Evolutionary conservation across 306 rosid genomes (phyloP), one percentile per base, ranked within the genome.

Genomic region (Pyrus bretschneideri): DNA sequence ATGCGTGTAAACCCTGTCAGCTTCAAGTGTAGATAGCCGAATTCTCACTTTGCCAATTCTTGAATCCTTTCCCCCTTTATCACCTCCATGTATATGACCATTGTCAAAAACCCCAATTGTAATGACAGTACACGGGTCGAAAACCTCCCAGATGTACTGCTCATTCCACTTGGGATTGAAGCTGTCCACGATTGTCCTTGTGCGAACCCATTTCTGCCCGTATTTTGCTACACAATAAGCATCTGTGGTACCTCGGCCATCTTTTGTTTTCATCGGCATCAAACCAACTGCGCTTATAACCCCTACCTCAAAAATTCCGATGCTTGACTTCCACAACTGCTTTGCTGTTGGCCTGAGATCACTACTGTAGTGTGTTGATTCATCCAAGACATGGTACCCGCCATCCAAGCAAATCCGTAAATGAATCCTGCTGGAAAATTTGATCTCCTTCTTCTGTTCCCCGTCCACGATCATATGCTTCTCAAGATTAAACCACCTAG

Each of bases 331-430:
- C 98, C 97, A 93, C 70, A 93, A 78, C 67, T 93, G 97, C 69
- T 86, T 91, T 22, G 97, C 98, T 3, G 97, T 93, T 63, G 98
- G 98, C 88, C 98, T 88, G 44, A 91, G 96, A 85, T 93, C 98
- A 54, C 98, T 93, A 30, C 96, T 90, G 55, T 89, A 88, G 84
- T 89, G 96, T 15, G 98, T 91, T 72, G 98, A 93, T 67, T 93
- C 98, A 79, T 93, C 98, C 84, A 91, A 79, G 78, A 93, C 98
- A 82, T 93, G 98, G 76, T 89, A 93, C 42, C 98, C 98, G 1
- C 98, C 98, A 80, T 93, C 98, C 87, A 93, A 86, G 58, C 91
- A 89, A n/a, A 90, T 65, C 89, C 97, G 84, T 54, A 91, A 78
- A 78, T 93, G 98, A 78, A 91, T 85, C 82, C 91, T 83, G 84